These are phyloP conservation scores for Davidsoniella virescens DNA, from an alignment of 2,329 filamentous ascomycete species.

Conservation along the genomic window DNA sequence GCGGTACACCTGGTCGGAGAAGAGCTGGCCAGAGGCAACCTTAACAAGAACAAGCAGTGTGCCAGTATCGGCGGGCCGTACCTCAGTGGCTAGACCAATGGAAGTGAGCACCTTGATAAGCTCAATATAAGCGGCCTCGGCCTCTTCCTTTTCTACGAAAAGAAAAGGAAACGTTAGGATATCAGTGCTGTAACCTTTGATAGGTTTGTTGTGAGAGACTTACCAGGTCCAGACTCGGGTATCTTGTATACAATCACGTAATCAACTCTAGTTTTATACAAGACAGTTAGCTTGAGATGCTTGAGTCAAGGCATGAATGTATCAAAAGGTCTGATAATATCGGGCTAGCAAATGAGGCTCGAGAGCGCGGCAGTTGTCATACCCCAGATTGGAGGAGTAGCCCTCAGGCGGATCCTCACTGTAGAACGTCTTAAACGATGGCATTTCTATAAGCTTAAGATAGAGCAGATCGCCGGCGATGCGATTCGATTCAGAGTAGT, in stretches of 20 bases:
- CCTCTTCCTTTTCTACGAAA: constrained; percentile 31
- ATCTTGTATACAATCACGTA: constrained; percentile 75
- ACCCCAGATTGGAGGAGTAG: constrained; percentile 11
- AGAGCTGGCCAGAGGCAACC: constrained; percentile 56
- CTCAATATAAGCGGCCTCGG: constrained; percentile 59
- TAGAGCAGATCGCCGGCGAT: not conserved
- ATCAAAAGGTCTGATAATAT: not conserved
- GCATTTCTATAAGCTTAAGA: constrained; percentile 1
- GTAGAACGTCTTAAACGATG: constrained; percentile 12
- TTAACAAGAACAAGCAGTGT: constrained; percentile 73
- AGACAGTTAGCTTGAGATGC: not conserved
- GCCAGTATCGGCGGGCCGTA: constrained; percentile 59
- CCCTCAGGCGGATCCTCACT: constrained; percentile 11
- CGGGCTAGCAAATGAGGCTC: not conserved
- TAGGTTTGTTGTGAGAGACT: constrained; percentile 14
- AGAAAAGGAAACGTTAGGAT: not conserved
- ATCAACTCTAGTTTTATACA: constrained; percentile 45
- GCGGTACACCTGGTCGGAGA: constrained; percentile 69
- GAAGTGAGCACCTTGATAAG: constrained; percentile 59
- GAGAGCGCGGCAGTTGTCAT: not conserved
- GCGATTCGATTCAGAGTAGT: not conserved
- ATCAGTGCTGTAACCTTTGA: not conserved
- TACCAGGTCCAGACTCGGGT: constrained; percentile 40
- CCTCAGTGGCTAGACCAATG: constrained; percentile 76
- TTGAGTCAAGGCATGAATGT: not conserved